Evolutionary conservation across 1,284 basidiomycete species (phyloP).

Genomic region (Ganoderma lingzhi): DNA sequence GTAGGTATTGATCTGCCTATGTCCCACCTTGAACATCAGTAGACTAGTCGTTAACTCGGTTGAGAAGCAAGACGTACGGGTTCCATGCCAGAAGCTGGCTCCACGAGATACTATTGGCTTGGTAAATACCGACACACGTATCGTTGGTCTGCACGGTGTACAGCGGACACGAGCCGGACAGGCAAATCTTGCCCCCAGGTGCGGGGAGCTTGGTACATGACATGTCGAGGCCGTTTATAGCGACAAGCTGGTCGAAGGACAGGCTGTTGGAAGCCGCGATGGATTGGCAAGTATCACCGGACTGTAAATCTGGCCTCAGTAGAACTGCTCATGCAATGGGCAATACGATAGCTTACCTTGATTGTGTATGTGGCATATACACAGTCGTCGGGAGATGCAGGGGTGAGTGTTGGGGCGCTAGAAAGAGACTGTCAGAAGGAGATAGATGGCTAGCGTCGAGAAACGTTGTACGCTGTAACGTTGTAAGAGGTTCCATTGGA

Average conservation of each 20-base stretch:
- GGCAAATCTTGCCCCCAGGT: conserved; percentile 11
- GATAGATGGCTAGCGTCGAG: not conserved
- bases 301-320: not conserved
- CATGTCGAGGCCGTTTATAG: not conserved
- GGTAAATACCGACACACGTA: conserved; percentile 18
- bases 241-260: not conserved
- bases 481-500: not conserved
- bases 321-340: not conserved
- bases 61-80: conserved; percentile 8
- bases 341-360: not conserved
- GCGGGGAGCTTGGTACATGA: not conserved
- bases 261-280: conserved; percentile 1
- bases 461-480: not conserved
- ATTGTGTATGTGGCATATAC: conserved; percentile 1
- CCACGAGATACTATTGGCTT: conserved; percentile 7
- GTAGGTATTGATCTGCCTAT: not conserved
- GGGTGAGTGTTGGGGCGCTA: not conserved
- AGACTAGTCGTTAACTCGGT: not conserved
- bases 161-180: conserved; percentile 16
- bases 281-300: not conserved
- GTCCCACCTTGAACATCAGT: not conserved
- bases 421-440: not conserved
- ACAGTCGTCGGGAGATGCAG: not conserved
- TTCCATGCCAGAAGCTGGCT: conserved; percentile 23
- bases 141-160: conserved; percentile 23